A percentile compares a stretch with the other conserved stretches of the same genome.
Conservation (phyloP, 768 basidiomycete species). For the Hemileccinum rubropunctum region DNA sequence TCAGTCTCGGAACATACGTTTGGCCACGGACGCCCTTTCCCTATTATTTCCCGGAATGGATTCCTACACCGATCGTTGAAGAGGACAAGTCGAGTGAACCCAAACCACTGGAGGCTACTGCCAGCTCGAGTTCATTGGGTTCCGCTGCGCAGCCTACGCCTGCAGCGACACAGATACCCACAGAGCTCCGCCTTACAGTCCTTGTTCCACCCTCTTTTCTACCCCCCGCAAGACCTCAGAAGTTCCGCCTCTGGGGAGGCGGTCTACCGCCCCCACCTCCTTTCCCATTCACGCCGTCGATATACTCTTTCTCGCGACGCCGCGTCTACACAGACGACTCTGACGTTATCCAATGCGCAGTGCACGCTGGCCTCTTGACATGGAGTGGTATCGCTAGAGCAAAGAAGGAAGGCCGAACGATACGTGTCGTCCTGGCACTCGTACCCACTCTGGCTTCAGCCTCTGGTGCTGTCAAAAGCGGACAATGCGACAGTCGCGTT, state of each 20-base stretch:
- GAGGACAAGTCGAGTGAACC: constrained; percentile 21
- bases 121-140: constrained; percentile 31
- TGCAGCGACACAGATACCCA: constrained; percentile 17
- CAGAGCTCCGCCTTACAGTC: constrained; percentile 43
- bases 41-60: constrained; percentile 35
- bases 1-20: constrained; percentile 28
- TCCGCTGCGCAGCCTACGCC: constrained; percentile 7
- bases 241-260: constrained; percentile 70
- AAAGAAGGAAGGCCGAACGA: constrained; percentile 36
- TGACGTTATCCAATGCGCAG: constrained; percentile 63
- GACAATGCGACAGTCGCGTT: constrained; percentile 18
- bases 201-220: constrained; percentile 59
- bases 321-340: constrained; percentile 79
- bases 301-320: constrained; percentile 35
- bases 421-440: constrained; percentile 40
- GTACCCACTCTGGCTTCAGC: constrained; percentile 40
- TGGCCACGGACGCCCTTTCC: constrained; percentile 33
- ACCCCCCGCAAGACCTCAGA: constrained; percentile 50
- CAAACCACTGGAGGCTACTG: constrained; percentile 17
- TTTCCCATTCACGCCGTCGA: constrained; percentile 26
- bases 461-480: constrained; percentile 41
- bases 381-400: constrained; percentile 43
- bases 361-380: constrained; percentile 57
- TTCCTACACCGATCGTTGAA: constrained; percentile 27
- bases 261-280: constrained; percentile 45